Evolutionary conservation across 2,329 filamentous ascomycete genomes (phyloP), one percentile per base, ranked within the genome.

Genomic region (Aureobasidium sp.): DNA sequence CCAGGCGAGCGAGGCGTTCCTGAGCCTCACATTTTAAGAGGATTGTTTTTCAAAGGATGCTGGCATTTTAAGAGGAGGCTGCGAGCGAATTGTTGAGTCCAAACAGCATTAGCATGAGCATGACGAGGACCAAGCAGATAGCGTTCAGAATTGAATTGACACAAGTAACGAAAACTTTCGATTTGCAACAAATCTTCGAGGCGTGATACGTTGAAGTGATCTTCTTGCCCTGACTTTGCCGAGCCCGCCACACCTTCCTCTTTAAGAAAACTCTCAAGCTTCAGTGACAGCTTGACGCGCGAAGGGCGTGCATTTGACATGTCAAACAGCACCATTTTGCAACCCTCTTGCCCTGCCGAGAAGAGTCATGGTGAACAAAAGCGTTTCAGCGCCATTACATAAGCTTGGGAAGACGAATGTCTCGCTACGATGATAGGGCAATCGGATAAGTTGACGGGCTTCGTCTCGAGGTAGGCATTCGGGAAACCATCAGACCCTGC

Each of bases 281-380:
- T 57, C 39, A 3, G 32, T 27, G 53, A 29, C 41, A 46, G 53
- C 51, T 55, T 10, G 37, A 29, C 36, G 7, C 39, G 24, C 29
- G 20, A 59, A 59, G 55, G 55, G 55, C 55, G 55, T 43, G 43
- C 1, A n/a, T 39, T 39, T 27, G 32, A 59, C 55, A 59, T 48
- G 55, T 59, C 8, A 2, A 17, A 27, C 26, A 37, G 41, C 41
- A 39, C 26, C 34, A 13, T 37, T 8, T 39, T 39, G 29, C n/a
- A 24, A 17, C 13, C 48, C 4, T 20, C 10, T 24, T 34, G 48
- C 17, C 12, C 10, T 24, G 20, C 20, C 20, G 8, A 15, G 32
- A 34, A 24, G 29, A 3, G 10, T 24, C 5, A 6, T 51, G 15
- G 8, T 15, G 10, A 4, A n/a, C 10, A 15, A 20, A 5, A 32